A percentile compares a stretch with the other conserved stretches of the same genome.
Conservation (phyloP, 129 eudicot species). For the Cynara cardunculus region DNA sequence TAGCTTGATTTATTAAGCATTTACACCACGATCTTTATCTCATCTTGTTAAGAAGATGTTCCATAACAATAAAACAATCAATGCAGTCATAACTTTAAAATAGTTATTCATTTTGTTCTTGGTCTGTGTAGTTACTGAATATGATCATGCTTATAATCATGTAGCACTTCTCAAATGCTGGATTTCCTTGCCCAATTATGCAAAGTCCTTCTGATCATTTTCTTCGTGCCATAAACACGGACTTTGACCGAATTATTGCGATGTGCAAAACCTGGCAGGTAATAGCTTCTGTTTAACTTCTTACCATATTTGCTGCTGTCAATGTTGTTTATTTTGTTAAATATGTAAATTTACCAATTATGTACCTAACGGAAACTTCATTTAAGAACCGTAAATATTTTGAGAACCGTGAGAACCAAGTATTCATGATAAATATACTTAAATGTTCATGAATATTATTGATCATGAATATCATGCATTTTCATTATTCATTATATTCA, state of each 20-base stretch:
- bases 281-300: neutral
- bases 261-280: constrained; percentile 98
- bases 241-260: constrained; percentile 84
- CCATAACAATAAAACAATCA: neutral
- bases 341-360: neutral
- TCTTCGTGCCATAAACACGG: constrained; percentile 92
- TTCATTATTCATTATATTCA: neutral
- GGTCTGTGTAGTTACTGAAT: neutral
- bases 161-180: constrained; percentile 97
- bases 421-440: too few species aligned
- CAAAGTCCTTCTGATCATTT: constrained; percentile 99
- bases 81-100: neutral
- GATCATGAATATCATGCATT: neutral
- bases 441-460: too few species aligned
- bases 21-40: neutral
- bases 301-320: neutral
- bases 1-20: neutral
- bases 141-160: constrained; percentile 13
- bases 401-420: neutral
- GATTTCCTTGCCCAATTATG: constrained; percentile 99
- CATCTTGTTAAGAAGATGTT: neutral
- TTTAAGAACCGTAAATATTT: neutral
- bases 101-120: neutral
- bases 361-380: neutral
- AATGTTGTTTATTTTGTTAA: neutral